phyloP scores from a whole-genome alignment of 331 rosid genomes.

The Saraca asoca region DNA sequence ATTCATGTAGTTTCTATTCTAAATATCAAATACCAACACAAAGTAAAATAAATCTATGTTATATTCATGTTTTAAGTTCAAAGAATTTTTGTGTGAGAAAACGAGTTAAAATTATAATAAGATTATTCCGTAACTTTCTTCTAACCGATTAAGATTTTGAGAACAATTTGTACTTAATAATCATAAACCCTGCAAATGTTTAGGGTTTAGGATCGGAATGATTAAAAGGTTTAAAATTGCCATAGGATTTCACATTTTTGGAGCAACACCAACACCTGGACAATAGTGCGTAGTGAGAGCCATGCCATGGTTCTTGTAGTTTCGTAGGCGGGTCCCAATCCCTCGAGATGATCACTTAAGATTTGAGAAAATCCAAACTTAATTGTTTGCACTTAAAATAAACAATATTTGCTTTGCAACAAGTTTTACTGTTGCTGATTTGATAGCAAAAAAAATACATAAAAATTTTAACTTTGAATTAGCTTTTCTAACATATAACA shows the following conservation, averaged over 20 bases:
- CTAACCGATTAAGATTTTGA: too few relatives aligned
- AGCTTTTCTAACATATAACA: conserved; percentile 6
- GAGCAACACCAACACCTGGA: conserved; percentile 38
- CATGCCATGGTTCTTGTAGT: conserved; percentile 36
- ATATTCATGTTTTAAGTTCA: too few relatives aligned
- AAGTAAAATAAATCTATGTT: too few relatives aligned
- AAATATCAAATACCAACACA: too few relatives aligned
- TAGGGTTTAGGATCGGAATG: too few relatives aligned
- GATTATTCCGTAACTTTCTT: too few relatives aligned
- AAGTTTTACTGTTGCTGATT: conserved; percentile 37
- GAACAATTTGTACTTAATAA: too few relatives aligned
- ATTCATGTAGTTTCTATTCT: too few relatives aligned
- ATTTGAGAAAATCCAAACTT: conserved; percentile 32
- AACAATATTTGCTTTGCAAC: background rate
- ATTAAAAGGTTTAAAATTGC: conserved; percentile 27
- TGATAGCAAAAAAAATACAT: conserved; percentile 25
- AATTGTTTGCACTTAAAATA: conserved; percentile 22
- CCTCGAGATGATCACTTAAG: conserved; percentile 36
- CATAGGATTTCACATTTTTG: background rate
- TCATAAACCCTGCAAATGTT: too few relatives aligned
- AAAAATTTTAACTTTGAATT: background rate
- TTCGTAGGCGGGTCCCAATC: conserved; percentile 46
- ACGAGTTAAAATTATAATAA: too few relatives aligned
- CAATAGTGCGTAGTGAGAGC: conserved; percentile 35
- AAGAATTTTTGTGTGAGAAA: too few relatives aligned